Evolutionary conservation across 306 rosid species (phyloP).

Genomic region (Parietaria judaica): DNA sequence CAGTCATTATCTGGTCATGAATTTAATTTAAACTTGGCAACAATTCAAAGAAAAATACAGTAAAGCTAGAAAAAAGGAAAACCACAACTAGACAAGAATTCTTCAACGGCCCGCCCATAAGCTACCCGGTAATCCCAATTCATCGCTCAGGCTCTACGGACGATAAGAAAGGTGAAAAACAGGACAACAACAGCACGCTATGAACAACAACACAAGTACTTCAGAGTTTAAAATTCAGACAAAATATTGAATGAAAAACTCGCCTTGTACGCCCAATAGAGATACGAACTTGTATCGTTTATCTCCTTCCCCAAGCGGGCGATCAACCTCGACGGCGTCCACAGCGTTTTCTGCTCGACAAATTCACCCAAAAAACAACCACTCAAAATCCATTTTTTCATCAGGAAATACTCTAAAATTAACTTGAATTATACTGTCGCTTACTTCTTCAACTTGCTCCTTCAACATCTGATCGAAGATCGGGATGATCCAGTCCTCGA

Average conservation of each 20-base stretch:
- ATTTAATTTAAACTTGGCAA: neutral
- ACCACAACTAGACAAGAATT: neutral
- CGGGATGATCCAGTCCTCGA: slow-evolving; percentile 95
- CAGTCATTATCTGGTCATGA: slow-evolving; percentile 1
- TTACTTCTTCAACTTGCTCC: slow-evolving; percentile 68
- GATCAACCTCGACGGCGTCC: slow-evolving; percentile 85
- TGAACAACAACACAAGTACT: neutral
- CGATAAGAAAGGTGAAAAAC: too few species aligned
- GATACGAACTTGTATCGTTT: slow-evolving; percentile 69
- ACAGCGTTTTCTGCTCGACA: slow-evolving; percentile 43
- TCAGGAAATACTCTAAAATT: too few species aligned
- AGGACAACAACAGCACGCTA: neutral
- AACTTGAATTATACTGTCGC: neutral
- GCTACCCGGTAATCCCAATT: too few species aligned
- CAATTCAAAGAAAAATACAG: neutral
- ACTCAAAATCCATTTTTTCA: neutral
- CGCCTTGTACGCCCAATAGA: slow-evolving; percentile 90
- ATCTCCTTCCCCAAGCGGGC: slow-evolving; percentile 89
- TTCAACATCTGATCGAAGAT: slow-evolving; percentile 82
- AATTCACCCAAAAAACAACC: neutral
- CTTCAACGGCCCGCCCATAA: too few species aligned
- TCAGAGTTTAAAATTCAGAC: neutral
- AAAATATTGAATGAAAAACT: slow-evolving; percentile 16
- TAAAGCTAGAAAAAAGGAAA: neutral
- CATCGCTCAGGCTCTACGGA: too few species aligned